These are phyloP conservation scores for Aspergillus pseudoterreus DNA, from an alignment of 2,329 filamentous ascomycete genomes.

Conservation along the genomic window DNA sequence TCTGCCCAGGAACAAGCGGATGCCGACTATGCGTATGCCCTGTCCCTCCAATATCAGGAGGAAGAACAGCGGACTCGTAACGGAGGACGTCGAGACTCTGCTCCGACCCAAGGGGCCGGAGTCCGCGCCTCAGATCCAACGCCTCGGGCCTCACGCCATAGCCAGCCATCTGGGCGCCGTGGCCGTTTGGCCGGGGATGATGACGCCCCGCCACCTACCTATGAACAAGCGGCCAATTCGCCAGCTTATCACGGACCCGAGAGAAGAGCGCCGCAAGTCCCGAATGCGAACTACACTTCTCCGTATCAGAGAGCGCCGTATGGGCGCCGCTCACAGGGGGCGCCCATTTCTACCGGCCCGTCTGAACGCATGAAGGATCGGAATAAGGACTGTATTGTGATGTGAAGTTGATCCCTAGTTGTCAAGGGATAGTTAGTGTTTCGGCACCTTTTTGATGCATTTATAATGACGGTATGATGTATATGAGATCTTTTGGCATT, in stretches of 20 bases:
- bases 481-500: constrained; percentile 1
- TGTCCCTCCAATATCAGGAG: constrained; percentile 90
- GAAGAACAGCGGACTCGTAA: constrained; percentile 69
- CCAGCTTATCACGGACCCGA: constrained; percentile 53
- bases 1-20: constrained; percentile 63
- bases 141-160: constrained; percentile 23
- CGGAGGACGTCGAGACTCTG: constrained; percentile 38
- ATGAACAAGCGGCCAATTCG: constrained; percentile 60
- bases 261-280: constrained; percentile 31
- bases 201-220: constrained; percentile 59
- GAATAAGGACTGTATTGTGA: constrained; percentile 43
- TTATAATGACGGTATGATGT: not conserved
- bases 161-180: constrained; percentile 12
- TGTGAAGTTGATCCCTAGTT: constrained; percentile 26
- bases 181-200: constrained; percentile 36
- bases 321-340: constrained; percentile 14
- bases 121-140: constrained; percentile 16
- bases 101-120: constrained; percentile 15
- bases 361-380: constrained; percentile 26
- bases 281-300: constrained; percentile 17
- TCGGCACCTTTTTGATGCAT: not conserved
- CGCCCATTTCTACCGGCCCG: constrained; percentile 8
- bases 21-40: constrained; percentile 75
- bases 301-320: constrained; percentile 18
- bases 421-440: not conserved